Evolutionary conservation across 805 yeast genomes (phyloP).

Genomic region (Sugiyamaella marilandica): DNA sequence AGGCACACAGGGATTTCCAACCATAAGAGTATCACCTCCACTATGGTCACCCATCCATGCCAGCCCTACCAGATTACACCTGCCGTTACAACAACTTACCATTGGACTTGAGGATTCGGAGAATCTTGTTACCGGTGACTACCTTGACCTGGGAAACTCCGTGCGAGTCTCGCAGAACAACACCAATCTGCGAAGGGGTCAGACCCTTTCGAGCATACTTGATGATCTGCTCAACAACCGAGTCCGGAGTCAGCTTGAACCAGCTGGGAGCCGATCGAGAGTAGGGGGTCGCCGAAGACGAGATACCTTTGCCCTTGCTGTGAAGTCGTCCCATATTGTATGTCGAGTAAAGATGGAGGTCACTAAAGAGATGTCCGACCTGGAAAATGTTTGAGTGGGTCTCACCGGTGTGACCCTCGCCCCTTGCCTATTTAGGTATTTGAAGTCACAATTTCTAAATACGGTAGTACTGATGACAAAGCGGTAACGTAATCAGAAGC

Average conservation of each 20-base stretch:
- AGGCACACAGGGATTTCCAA: constrained; percentile 5
- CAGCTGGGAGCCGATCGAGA: constrained; percentile 98
- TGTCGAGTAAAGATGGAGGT: constrained; percentile 1
- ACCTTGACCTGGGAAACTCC: constrained; percentile 98
- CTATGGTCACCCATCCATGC: constrained; percentile 1
- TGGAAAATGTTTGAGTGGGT: neutral
- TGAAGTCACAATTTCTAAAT: neutral
- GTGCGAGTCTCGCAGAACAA: constrained; percentile 98
- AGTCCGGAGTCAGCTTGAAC: constrained; percentile 96
- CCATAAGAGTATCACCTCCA: constrained; percentile 6
- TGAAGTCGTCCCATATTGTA: constrained; percentile 98
- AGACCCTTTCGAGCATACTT: constrained; percentile 99
- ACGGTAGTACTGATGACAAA: neutral
- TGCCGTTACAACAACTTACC: constrained; percentile 45
- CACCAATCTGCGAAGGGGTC: constrained; percentile 99
- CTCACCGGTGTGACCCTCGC: neutral
- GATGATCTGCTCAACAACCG: constrained; percentile 95
- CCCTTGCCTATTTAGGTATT: neutral
- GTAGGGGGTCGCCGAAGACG: constrained; percentile 98
- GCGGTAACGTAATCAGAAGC: no score
- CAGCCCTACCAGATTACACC: constrained; percentile 1
- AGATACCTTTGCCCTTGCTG: constrained; percentile 99
- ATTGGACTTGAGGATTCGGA: constrained; percentile 98
- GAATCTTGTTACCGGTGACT: constrained; percentile 98
- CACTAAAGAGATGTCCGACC: neutral